phyloP scores from a whole-genome alignment of 345 rosid genomes.

The Jatropha curcas region DNA sequence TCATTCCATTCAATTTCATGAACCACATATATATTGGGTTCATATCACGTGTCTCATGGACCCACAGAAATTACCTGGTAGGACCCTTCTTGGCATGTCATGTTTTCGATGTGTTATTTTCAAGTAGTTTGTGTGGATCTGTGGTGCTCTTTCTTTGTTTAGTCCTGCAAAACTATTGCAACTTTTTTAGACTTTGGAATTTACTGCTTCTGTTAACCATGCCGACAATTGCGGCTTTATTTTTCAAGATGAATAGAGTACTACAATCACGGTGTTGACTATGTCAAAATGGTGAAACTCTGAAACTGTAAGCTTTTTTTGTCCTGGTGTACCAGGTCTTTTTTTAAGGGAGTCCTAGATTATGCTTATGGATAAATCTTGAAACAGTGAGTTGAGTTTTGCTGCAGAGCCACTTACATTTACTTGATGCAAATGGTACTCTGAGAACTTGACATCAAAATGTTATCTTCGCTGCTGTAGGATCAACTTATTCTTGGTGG shows the following conservation, averaged over 20 bases:
- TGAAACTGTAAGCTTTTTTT: background rate
- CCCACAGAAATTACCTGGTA: background rate
- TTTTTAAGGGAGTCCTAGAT: background rate
- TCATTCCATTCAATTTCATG: background rate
- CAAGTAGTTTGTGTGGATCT: background rate
- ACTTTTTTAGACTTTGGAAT: conserved; percentile 9
- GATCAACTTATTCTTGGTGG: background rate
- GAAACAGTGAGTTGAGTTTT: background rate
- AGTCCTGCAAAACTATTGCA: conserved; percentile 1
- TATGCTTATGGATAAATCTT: conserved; percentile 3
- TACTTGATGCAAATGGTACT: background rate
- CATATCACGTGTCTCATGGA: background rate
- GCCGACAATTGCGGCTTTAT: conserved; percentile 16
- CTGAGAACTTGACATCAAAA: background rate
- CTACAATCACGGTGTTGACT: background rate
- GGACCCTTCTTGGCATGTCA: background rate
- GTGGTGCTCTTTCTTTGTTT: background rate
- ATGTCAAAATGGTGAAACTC: background rate
- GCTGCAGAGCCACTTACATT: background rate
- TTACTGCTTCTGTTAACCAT: background rate
- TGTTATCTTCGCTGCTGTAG: background rate
- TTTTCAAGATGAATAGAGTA: background rate
- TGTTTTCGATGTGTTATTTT: background rate
- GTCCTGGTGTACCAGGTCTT: background rate
- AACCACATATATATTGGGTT: background rate